Evolutionary conservation across 2,329 filamentous ascomycete genomes (phyloP), one percentile per base, ranked within the genome.

Genomic region (Pestalotiopsis fici): DNA sequence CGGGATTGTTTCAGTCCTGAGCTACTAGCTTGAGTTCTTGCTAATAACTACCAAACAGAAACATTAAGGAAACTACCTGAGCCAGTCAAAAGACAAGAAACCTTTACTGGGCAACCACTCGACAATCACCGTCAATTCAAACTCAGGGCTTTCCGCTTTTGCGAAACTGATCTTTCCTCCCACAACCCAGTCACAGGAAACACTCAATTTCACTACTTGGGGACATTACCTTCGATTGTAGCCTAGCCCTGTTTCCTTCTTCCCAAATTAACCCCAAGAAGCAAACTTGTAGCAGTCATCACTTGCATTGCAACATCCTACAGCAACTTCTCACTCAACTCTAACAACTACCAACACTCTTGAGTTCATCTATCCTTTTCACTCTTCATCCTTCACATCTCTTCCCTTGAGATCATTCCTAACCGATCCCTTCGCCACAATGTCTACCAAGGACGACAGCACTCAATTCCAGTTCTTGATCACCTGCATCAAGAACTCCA

Each of bases 401-500:
- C 55, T 6, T 57, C 55, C 12, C 55, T 57, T 57, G 9, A 21
- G 18, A 23, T 27, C 21, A 31, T 57, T 21, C 12, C 27, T 21
- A 15, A 15, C 23, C 1, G 3, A 61, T 18, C 37, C 23, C 23
- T 50, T 11, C 23, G 25, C 35, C 63, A 54, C 21, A 4, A 65
- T 43, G 50, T 54, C 77, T 50, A 76, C 81, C 67, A 79, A 80
- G 25, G 84, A 87, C 31, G 81, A 86, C 23, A 83, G 88, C 31
- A 78, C 79, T 0, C 89, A 91, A 71, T 84, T 92, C 78, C 86
- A 85, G 69, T 92, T 93, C 75, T 82, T 93, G 27, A 84, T 93
- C 61, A 82, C 83, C 65, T 93, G 91, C 78, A 90, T 93, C 76
- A 84, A 85, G 65, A 79, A 89, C 77, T 86, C 87, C 11, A 83